These are phyloP conservation scores for Psilocybe sp. DNA, from an alignment of 768 basidiomycete species.

Conservation along the genomic window DNA sequence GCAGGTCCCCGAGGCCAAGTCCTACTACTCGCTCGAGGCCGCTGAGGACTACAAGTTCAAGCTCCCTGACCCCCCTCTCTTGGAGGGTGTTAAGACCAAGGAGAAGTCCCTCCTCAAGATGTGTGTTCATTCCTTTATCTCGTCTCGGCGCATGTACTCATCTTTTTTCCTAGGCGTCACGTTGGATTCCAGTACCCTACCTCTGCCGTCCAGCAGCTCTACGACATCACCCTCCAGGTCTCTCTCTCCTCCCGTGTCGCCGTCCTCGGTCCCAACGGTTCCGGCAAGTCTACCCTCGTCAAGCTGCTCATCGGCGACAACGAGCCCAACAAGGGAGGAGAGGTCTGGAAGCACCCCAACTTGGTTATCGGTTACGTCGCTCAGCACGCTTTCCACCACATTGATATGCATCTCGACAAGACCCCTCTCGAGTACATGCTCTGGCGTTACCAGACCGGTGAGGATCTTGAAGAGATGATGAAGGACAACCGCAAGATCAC, in stretches of 20 bases:
- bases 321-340: conserved; percentile 95
- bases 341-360: conserved; percentile 99
- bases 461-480: conserved; percentile 94
- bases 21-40: conserved; percentile 95
- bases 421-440: conserved; percentile 99
- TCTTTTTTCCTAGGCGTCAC: conserved; percentile 52
- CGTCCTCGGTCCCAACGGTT: conserved; percentile 97
- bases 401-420: conserved; percentile 97
- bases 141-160: conserved; percentile 1
- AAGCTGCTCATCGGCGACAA: conserved; percentile 95
- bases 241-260: conserved; percentile 98
- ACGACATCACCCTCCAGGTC: conserved; percentile 94
- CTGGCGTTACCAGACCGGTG: conserved; percentile 99
- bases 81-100: conserved; percentile 99
- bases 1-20: conserved; percentile 94
- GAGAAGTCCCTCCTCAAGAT: conserved; percentile 97
- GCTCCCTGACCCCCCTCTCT: conserved; percentile 93
- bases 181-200: conserved; percentile 96
- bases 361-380: conserved; percentile 99
- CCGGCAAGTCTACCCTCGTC: conserved; percentile 96
- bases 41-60: conserved; percentile 98
- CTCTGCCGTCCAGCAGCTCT: conserved; percentile 82
- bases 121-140: conserved; percentile 27
- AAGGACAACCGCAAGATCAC: conserved; percentile 88
- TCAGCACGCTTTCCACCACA: conserved; percentile 99